Conservation (phyloP, 768 basidiomycete genomes). For the Termitomyces sp. region DNA sequence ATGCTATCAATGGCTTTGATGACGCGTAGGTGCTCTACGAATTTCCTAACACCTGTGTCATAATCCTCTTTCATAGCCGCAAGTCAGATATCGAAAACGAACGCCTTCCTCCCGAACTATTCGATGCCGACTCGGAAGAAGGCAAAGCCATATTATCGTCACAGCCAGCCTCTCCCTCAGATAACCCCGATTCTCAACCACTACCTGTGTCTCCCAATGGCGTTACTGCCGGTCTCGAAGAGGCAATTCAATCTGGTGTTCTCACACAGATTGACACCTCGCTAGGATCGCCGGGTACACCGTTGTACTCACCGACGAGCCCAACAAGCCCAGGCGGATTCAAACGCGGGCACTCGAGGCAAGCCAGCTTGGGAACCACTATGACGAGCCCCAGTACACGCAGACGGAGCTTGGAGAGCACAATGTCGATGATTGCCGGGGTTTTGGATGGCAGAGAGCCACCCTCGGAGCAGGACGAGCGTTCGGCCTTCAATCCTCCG, state of each 20-base stretch:
- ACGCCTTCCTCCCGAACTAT: conserved; percentile 91
- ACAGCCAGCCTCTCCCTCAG: conserved; percentile 53
- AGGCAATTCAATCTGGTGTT: conserved; percentile 25
- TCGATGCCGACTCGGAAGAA: conserved; percentile 73
- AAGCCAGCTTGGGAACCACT: conserved; percentile 88
- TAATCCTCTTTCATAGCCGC: conserved; percentile 44
- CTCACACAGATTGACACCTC: conserved; percentile 27
- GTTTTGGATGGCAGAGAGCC: conserved; percentile 70
- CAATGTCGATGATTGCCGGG: conserved; percentile 91
- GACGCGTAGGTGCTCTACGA: conserved; percentile 74
- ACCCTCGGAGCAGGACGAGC: conserved; percentile 32
- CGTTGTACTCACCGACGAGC: conserved; percentile 27
- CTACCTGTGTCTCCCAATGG: conserved; percentile 42
- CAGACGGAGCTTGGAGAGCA: conserved; percentile 89
- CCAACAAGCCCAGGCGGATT: conserved; percentile 42
- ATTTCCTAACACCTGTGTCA: neutral
- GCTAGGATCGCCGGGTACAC: conserved; percentile 16
- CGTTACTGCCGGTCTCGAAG: conserved; percentile 37
- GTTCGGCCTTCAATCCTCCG: conserved; percentile 22
- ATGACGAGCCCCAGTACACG: conserved; percentile 93
- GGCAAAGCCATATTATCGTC: conserved; percentile 55
- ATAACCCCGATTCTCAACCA: conserved; percentile 32
- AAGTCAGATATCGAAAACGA: conserved; percentile 99
- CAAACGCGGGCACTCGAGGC: conserved; percentile 68
- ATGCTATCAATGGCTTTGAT: conserved; percentile 88